phyloP scores from a whole-genome alignment of 2,329 filamentous ascomycete species.

The Trichoderma sp. region DNA sequence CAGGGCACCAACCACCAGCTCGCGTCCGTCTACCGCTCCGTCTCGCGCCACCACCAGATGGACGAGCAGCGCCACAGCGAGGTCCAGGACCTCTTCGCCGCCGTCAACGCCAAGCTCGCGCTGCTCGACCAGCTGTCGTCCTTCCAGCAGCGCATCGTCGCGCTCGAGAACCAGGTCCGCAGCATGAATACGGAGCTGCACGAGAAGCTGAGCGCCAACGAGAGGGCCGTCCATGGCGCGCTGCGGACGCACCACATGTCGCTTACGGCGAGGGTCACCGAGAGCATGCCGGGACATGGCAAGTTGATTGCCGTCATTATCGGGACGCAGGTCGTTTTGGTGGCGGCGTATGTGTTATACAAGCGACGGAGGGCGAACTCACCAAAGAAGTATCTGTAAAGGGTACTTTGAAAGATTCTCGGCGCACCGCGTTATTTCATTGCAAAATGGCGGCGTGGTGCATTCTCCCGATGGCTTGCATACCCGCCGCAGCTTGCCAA shows the following conservation, averaged over 20 bases:
- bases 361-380: slow-evolving; percentile 71
- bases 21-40: slow-evolving; percentile 56
- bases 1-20: slow-evolving; percentile 70
- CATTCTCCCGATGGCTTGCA: background rate
- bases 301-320: slow-evolving; percentile 67
- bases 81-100: slow-evolving; percentile 45
- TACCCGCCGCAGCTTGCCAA: background rate
- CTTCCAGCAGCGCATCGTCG: slow-evolving; percentile 45
- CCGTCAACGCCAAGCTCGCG: slow-evolving; percentile 46
- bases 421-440: background rate
- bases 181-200: slow-evolving; percentile 54
- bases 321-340: slow-evolving; percentile 68
- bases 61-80: slow-evolving; percentile 58
- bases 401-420: background rate
- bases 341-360: slow-evolving; percentile 68
- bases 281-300: slow-evolving; percentile 49
- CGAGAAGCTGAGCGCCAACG: slow-evolving; percentile 49
- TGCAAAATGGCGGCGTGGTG: background rate
- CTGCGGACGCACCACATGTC: slow-evolving; percentile 49
- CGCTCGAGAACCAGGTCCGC: slow-evolving; percentile 57
- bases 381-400: slow-evolving; percentile 87
- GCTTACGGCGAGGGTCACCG: slow-evolving; percentile 47
- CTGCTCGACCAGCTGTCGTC: slow-evolving; percentile 44
- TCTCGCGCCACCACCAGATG: slow-evolving; percentile 49
- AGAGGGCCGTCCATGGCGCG: slow-evolving; percentile 50